Evolutionary conservation across 1,284 basidiomycete genomes (phyloP).

Genomic region (Naganishia albida): DNA sequence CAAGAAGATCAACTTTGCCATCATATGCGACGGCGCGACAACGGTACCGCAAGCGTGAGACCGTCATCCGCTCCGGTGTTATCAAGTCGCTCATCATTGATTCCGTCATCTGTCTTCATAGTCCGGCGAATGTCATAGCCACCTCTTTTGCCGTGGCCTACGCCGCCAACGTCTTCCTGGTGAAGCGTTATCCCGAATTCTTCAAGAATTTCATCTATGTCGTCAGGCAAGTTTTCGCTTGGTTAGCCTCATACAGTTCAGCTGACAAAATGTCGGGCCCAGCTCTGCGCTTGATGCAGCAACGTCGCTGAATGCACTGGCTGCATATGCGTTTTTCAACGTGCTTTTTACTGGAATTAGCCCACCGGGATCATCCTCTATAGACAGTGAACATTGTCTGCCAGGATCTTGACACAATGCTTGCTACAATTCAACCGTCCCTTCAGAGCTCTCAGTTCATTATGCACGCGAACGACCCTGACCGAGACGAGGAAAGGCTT

Average conservation of each 20-base stretch:
- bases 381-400: conserved; percentile 53
- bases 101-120: conserved; percentile 37
- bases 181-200: conserved; percentile 43
- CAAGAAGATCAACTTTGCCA: conserved; percentile 56
- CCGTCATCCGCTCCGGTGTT: not conserved
- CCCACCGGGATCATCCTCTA: conserved; percentile 46
- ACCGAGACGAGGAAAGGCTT: no score
- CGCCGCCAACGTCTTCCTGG: conserved; percentile 51
- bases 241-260: not conserved
- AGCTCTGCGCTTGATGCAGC: conserved; percentile 57
- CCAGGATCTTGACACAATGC: conserved; percentile 38
- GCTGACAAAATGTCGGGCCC: conserved; percentile 40
- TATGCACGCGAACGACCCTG: no score
- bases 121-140: conserved; percentile 58
- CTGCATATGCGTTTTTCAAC: conserved; percentile 55
- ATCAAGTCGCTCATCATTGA: not conserved
- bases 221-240: conserved; percentile 38
- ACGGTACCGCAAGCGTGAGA: conserved; percentile 53
- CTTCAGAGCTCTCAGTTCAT: no score
- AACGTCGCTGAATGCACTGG: conserved; percentile 55
- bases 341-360: conserved; percentile 42
- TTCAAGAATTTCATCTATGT: conserved; percentile 51
- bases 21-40: conserved; percentile 56
- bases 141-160: conserved; percentile 54
- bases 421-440: no score